Evolutionary conservation across 1,284 basidiomycete genomes (phyloP), one percentile per base, ranked within the genome.

Genomic region (Coniferiporia sulphurascens): DNA sequence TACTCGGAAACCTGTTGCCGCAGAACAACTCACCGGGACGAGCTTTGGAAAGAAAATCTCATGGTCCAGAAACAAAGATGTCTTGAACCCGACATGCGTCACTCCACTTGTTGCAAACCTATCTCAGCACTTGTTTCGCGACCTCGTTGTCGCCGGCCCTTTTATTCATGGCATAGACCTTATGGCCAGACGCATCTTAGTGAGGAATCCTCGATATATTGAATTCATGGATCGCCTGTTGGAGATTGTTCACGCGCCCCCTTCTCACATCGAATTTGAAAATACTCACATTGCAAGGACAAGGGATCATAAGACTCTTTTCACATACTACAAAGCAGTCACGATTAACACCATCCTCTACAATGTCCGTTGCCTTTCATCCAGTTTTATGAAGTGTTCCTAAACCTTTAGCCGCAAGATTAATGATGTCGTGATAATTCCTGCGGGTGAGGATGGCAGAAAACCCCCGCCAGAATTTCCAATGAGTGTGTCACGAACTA

Each of bases 91-190:
- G 1, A 87, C 85, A 0, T 79, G 80, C 55, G 84, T 88, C 2
- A 88, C 86, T 0, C 81, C 81, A 0, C 72, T 76, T 10, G 81
- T 89, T 51, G 76, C 75, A 12, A 64, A 69, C 13, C 70, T 89
- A 10, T 78, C 85, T 0, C 44, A 67, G 8, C 75, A 76, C 0
- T 73, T 79, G 0, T 83, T 88, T 55, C 73, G 72, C 12, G 85
- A 86, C 61, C 67, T 89, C 2, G 61, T 70, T 10, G 78, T 88
- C 1, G 70, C 87, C 7, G 87, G 81, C 2, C 70, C 73, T 1
- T 72, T 64, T 0, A 74, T 73, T 2, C 64, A 62, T 0, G 48
- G 10, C 4, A 48, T 62, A 13, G 57, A 62, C 36, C 17, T 8
- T 21, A 27, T 59, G 69, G 69, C 10, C 34, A 58, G 63, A 48